Base-by-base conservation (phyloP, 495 filamentous ascomycete species). In the Neurospora sp. region DNA sequence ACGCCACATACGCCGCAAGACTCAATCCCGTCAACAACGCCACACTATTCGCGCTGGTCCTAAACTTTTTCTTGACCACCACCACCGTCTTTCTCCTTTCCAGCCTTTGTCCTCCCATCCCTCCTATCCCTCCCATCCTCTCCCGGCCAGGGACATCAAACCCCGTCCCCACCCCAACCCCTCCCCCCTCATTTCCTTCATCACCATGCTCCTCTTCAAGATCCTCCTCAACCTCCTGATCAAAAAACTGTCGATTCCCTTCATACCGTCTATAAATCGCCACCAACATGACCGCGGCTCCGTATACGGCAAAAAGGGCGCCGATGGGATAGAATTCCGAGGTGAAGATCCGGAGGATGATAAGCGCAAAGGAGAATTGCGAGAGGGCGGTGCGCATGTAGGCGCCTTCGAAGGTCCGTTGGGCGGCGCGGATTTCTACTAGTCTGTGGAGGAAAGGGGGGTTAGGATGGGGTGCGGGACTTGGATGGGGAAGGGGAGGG, bases 321-420 rank as follows among this genome's bases (percentile, higher is more conserved):
- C 94, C 94, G 75, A 97, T 95, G 75, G 90, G 87, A 83, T 97
- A 98, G 87, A 98, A 97, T 78, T 97, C 94, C 59, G 89, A 86
- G 31, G 93, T 98, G 85, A 98, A 98, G 81, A 99, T 97, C 83
- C 95, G 96, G 70, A 99, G 89, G 10, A 99, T 92, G 73, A 99
- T 90, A 20, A 99, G 90, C 59, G 95, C 90, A 79, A 99, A 98
- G 70, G 90, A 93, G 87, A 98, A 98, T 81, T 98, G 94, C 4
- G 91, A 91, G 40, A 98, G 90, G 0, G 95, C 93, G 0, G 96
- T 99, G 70, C 96, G 93, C 74, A 97, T 89, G 83, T 99, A 99
- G 40, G 96, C 96, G 1, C 96, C 96, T 85, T 98, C 96, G 76
- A 98, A 99, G 18, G 96, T 99, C 20, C 96, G 88, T 81, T 99